Base-by-base conservation (phyloP, 495 filamentous ascomycete genomes). In the Halenospora varia region DNA sequence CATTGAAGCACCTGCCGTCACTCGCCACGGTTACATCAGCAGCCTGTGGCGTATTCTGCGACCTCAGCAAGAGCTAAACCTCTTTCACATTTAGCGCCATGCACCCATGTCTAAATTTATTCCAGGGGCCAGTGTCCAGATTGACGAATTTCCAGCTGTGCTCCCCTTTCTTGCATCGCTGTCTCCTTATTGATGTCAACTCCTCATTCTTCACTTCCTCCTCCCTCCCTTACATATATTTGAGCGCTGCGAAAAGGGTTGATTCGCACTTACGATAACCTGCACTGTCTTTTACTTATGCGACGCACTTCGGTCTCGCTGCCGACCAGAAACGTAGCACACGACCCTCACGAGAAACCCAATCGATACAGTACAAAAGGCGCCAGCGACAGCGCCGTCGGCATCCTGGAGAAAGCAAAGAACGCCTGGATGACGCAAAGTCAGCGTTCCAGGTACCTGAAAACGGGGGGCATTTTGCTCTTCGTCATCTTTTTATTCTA, bases 391-490 rank as follows among this genome's bases (percentile, higher is more conserved):
- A 65, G 70, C 66, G 70, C 74, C 61, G 64, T 65, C 61, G 66
- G 68, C 66, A 68, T 75, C 45, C 61, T 78, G 66, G 71, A 73
- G 66, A 79, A 73, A 64, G 60, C 77, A 69, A 77, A 79, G 66
- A 65, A 72, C 63, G 73, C 77, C 62, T 84, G 75, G 64, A 86
- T 87, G 79, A 83, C 82, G 59, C 86, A 88, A 72, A 82, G 80
- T 61, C 86, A 89, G 74, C 82, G 80, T 76, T 86, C 85, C 56
- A 83, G 90, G 64, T 91, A 86, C 70, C 61, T 95, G 60, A 96
- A 94, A 82, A 88, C 88, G 40, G 88, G 86, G 35, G 87, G 86
- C 63, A 82, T 95, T 61, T 75, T 95, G 54, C 80, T 85, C 50
- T 82, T 87, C 65, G 60, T 96, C 42, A 69, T 96, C 56, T 76